Percentiles rank a stretch among this genome's conserved stretches.
Conservation (phyloP, 2,329 filamentous ascomycete species). For the Daldinia sp. region DNA sequence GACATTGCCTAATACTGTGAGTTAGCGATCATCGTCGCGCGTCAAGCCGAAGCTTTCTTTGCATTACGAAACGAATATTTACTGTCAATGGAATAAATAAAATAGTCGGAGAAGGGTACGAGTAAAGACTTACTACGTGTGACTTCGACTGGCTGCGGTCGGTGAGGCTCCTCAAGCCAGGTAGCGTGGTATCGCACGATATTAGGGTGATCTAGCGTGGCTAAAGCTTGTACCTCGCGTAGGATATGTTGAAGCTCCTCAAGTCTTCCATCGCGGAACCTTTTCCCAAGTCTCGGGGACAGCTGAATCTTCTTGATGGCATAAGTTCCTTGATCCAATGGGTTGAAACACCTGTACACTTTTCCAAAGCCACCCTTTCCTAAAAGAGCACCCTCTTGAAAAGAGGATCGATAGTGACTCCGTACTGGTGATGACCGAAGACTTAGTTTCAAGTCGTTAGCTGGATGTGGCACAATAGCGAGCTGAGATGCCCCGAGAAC, state of each 20-base stretch:
- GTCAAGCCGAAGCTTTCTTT: neutral
- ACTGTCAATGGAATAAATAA: neutral
- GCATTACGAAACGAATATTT: neutral
- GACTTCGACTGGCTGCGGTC: slow-evolving; percentile 31
- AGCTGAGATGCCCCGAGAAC: slow-evolving; percentile 37
- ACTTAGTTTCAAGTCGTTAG: slow-evolving; percentile 39
- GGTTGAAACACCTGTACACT: slow-evolving; percentile 45
- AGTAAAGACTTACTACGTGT: slow-evolving; percentile 54
- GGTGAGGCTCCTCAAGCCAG: slow-evolving; percentile 46
- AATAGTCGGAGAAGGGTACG: neutral
- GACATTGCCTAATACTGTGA: slow-evolving; percentile 3
- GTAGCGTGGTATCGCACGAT: slow-evolving; percentile 47
- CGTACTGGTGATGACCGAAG: slow-evolving; percentile 23
- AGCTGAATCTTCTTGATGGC: slow-evolving; percentile 48
- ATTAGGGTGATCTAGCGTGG: slow-evolving; percentile 46
- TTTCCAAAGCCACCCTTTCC: slow-evolving; percentile 48
- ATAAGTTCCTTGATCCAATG: slow-evolving; percentile 44
- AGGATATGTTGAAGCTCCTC: slow-evolving; percentile 45
- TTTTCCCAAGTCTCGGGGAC: slow-evolving; percentile 41
- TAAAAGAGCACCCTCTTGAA: slow-evolving; percentile 42
- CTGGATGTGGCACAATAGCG: slow-evolving; percentile 35
- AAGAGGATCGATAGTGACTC: slow-evolving; percentile 45
- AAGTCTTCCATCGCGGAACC: slow-evolving; percentile 43
- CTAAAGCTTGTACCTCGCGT: slow-evolving; percentile 46
- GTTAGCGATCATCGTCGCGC: neutral